Base-by-base conservation (phyloP, 352 stramenopile species). In the Achlya hypogyna region DNA sequence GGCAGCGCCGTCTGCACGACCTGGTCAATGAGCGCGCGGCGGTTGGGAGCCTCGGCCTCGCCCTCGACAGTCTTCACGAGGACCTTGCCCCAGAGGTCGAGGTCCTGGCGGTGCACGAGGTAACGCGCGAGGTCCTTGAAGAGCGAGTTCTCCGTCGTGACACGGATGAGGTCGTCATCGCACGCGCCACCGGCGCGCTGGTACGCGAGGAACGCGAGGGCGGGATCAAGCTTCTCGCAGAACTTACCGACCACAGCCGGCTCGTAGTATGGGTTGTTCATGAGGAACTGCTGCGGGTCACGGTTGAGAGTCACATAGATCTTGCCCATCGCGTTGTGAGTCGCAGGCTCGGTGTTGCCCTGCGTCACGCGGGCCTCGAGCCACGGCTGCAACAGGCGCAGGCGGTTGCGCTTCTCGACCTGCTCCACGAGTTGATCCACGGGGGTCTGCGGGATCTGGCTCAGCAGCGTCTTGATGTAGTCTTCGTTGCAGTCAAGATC, bases 231-330 rank as follows among this genome's bases (percentile, higher is more conserved):
- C 81, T 98, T 98, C 80, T 99, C 98, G 75, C 97, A 99, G 77
- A 98, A 99, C 74, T 98, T 96, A 75, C 98, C 98, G 38, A 99
- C 83, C 49, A 99, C 95, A 69, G 96, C 92, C 23, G 97, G 97
- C 75, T 99, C 96, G 82, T 99, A 99, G 75, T 99, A 99, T 89
- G 99, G 98, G 82, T 99, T 99, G 88, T 99, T 99, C 43, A 90
- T 92, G 76, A 99, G 84, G 80, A 99, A 99, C 66, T 98, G 91
- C 76, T 98, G 96, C 9, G 98, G 96, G 69, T 99, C 97, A 73
- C 97, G 95, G 84, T 99, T 99, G 65, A 99, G 81, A 35, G 97
- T 99, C 53, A 99, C 96, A 86, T 99, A 99, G 78, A 99, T 99
- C 90, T 99, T 99, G 77, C 97, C 98, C 51, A 99, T 94, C 40